Percentiles rank a stretch among this genome's conserved stretches.
Conservation (phyloP, 192 early-diverging fungal species). For the Mortierella hygrophila region DNA sequence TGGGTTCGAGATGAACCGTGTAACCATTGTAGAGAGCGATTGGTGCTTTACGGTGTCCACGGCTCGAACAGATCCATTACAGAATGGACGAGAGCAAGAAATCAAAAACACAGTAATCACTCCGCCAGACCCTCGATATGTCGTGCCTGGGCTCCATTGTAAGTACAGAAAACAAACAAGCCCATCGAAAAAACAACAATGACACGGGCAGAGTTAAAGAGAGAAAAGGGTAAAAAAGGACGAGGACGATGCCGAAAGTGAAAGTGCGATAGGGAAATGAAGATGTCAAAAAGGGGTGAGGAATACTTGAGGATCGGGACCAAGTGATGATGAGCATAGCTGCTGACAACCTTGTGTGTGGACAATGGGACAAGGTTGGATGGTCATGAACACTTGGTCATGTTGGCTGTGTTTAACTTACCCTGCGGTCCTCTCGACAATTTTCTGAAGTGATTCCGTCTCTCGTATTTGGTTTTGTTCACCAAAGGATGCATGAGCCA, state of each 20-base stretch:
- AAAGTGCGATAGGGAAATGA: background rate
- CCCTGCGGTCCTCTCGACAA: slow-evolving; percentile 55
- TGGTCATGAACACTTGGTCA: background rate
- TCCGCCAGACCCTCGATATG: background rate
- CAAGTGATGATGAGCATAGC: background rate
- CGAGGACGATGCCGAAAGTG: background rate
- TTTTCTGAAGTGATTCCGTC: slow-evolving; percentile 51
- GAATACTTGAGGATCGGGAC: background rate
- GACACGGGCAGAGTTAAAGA: background rate
- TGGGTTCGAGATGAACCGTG: background rate
- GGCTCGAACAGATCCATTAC: background rate
- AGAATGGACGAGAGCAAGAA: background rate
- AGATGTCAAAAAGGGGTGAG: background rate
- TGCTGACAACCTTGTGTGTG: background rate
- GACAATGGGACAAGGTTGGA: background rate
- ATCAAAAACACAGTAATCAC: background rate
- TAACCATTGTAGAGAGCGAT: background rate
- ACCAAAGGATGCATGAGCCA: slow-evolving; percentile 17
- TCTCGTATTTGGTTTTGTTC: slow-evolving; percentile 49
- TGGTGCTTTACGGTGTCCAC: slow-evolving; percentile 6
- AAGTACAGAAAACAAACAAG: background rate
- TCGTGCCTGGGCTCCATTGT: background rate
- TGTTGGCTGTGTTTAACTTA: slow-evolving; percentile 19
- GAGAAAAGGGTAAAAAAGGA: background rate
- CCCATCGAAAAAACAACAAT: background rate